phyloP scores from a whole-genome alignment of 805 yeast species.

The Starmera pachycereana region DNA sequence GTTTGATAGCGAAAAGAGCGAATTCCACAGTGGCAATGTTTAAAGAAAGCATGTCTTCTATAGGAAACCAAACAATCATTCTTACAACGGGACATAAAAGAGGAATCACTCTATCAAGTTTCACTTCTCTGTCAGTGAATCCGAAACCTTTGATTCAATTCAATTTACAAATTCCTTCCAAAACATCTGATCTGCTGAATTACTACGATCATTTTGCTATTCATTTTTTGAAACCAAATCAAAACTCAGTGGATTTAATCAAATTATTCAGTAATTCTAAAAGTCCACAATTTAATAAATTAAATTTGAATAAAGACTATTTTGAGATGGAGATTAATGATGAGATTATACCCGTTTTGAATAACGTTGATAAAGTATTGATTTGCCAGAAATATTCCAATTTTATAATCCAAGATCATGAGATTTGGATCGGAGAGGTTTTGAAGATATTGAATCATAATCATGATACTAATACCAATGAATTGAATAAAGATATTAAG shows the following conservation, averaged over 20 bases:
- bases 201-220: slow-evolving; percentile 52
- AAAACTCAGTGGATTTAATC: slow-evolving; percentile 46
- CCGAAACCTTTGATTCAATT: slow-evolving; percentile 78
- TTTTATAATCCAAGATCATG: slow-evolving; percentile 70
- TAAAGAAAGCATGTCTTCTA: slow-evolving; percentile 32
- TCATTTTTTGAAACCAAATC: slow-evolving; percentile 61
- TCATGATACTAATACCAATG: neutral
- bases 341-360: slow-evolving; percentile 38
- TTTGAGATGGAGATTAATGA: slow-evolving; percentile 14
- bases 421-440: slow-evolving; percentile 81
- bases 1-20: slow-evolving; percentile 1
- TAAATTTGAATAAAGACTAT: slow-evolving; percentile 24
- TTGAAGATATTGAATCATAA: slow-evolving; percentile 35
- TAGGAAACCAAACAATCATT: slow-evolving; percentile 47
- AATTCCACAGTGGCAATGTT: slow-evolving; percentile 14
- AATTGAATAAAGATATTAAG: slow-evolving; percentile 18
- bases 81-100: slow-evolving; percentile 35
- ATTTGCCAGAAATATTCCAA: slow-evolving; percentile 47
- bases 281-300: slow-evolving; percentile 38
- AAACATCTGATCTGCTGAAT: slow-evolving; percentile 62
- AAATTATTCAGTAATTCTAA: slow-evolving; percentile 52
- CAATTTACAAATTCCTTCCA: slow-evolving; percentile 79
- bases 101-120: slow-evolving; percentile 84
- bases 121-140: slow-evolving; percentile 66
- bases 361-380: slow-evolving; percentile 46